phyloP scores from a whole-genome alignment of 257 asterid genomes.

The Fraxinus pennsylvanica region DNA sequence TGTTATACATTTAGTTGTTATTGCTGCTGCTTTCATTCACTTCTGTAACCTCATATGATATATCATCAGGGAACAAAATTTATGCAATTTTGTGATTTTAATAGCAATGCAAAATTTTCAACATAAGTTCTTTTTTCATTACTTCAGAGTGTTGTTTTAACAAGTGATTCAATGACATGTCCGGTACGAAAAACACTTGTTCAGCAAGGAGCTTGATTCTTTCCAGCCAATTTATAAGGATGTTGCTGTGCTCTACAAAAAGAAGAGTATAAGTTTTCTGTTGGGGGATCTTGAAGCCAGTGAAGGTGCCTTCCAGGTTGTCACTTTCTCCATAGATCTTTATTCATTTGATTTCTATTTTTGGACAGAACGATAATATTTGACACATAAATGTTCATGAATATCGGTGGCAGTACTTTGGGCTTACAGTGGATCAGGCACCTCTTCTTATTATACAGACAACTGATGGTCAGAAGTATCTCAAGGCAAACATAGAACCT shows the following conservation, averaged over 20 bases:
- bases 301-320: constrained; percentile 67
- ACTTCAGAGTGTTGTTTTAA: neutral
- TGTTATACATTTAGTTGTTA: no score
- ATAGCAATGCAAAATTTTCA: neutral
- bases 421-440: constrained; percentile 58
- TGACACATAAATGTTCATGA: constrained; percentile 9
- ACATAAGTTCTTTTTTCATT: neutral
- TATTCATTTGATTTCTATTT: neutral
- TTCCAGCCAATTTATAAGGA: constrained; percentile 58
- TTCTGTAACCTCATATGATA: neutral
- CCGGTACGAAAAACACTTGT: no score
- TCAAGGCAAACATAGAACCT: constrained; percentile 55
- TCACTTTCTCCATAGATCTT: constrained; percentile 2
- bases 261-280: constrained; percentile 65
- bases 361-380: neutral
- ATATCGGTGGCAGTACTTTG: constrained; percentile 65
- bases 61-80: neutral
- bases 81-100: neutral
- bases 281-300: constrained; percentile 67
- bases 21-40: neutral
- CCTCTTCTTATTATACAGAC: constrained; percentile 63
- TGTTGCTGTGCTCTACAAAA: constrained; percentile 64
- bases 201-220: constrained; percentile 54
- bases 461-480: constrained; percentile 51
- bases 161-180: neutral